A percentile compares a stretch with the other conserved stretches of the same genome.
Evolutionary conservation across 768 basidiomycete genomes (phyloP).

Genomic region (Daedaleopsis sinensis): DNA sequence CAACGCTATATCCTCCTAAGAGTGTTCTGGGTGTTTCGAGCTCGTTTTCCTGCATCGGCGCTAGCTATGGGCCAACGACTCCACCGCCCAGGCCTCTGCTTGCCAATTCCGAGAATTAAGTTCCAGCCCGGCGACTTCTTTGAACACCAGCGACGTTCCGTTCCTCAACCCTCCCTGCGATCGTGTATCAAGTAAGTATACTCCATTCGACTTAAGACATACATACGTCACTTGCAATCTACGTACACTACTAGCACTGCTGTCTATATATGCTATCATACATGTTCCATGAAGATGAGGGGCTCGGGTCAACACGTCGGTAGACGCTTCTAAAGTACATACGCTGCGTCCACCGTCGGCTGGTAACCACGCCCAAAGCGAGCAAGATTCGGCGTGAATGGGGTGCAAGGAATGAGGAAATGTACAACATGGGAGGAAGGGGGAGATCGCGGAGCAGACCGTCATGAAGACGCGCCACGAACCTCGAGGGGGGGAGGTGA

Average conservation of each 20-base stretch:
- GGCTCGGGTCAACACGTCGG: background rate
- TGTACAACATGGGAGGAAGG: too few relatives aligned
- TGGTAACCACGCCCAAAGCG: background rate
- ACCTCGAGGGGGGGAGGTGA: background rate
- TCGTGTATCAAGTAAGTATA: too few relatives aligned
- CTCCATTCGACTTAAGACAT: background rate
- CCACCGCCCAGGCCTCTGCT: constrained; percentile 5
- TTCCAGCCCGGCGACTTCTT: background rate
- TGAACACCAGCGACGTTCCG: background rate
- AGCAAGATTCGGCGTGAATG: too few relatives aligned
- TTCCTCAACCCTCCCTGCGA: too few relatives aligned
- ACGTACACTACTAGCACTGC: too few relatives aligned
- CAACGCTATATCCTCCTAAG: too few relatives aligned
- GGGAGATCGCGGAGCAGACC: too few relatives aligned
- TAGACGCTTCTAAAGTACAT: background rate
- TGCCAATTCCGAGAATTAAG: constrained; percentile 11
- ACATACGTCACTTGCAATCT: background rate
- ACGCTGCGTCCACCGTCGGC: background rate
- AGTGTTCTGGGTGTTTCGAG: too few relatives aligned
- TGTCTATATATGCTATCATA: background rate
- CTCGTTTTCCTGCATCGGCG: too few relatives aligned
- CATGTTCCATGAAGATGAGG: background rate
- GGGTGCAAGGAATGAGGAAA: too few relatives aligned
- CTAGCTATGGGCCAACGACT: too few relatives aligned
- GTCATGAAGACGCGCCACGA: too few relatives aligned